phyloP scores from a whole-genome alignment of 2,329 filamentous ascomycete species.

The Ophiosphaerella narmari region DNA sequence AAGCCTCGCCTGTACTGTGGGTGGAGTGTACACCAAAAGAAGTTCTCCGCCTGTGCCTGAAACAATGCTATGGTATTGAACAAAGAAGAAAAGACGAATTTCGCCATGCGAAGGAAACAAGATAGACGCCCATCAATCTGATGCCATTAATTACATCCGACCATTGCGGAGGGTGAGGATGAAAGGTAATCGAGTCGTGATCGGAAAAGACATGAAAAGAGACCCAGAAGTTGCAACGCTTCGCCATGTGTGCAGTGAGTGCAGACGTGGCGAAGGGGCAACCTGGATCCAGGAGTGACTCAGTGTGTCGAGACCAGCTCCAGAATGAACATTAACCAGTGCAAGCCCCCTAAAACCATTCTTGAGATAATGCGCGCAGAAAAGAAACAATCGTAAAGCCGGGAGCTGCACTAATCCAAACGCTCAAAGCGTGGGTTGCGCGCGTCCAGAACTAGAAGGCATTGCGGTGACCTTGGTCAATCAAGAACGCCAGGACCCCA shows the following conservation, averaged over 20 bases:
- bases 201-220: conserved; percentile 21
- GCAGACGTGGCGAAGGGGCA: conserved; percentile 6
- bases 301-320: conserved; percentile 21
- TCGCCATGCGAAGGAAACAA: conserved; percentile 27
- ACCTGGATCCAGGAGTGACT: conserved; percentile 20
- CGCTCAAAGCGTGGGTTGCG: conserved; percentile 14
- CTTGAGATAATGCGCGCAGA: conserved; percentile 29
- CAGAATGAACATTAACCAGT: conserved; percentile 38
- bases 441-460: conserved; percentile 18
- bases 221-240: conserved; percentile 9
- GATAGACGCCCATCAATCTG: conserved; percentile 34
- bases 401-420: conserved; percentile 13
- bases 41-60: conserved; percentile 19
- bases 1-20: conserved; percentile 26
- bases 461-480: conserved; percentile 25
- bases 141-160: conserved; percentile 48
- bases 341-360: conserved; percentile 29
- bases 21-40: conserved; percentile 23
- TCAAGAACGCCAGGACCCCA: conserved; percentile 40
- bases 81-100: conserved; percentile 28
- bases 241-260: neutral
- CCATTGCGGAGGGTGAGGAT: conserved; percentile 31
- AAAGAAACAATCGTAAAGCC: conserved; percentile 35
- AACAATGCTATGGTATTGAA: conserved; percentile 33
- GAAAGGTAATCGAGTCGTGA: conserved; percentile 34